phyloP scores from a whole-genome alignment of 257 asterid species.

The Henckelia pumila region DNA sequence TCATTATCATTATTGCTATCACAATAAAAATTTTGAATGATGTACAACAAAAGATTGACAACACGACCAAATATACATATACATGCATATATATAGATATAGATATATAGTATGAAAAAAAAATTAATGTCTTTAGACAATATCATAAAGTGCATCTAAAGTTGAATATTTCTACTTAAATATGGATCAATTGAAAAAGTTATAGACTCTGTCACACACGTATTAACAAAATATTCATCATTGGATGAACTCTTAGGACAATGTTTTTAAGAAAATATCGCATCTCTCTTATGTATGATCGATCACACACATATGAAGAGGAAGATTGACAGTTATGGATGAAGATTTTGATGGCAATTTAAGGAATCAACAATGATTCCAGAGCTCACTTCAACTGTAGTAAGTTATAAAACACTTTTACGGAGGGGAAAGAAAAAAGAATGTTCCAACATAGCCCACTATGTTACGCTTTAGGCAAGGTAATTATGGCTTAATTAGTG shows the following conservation, averaged over 20 bases:
- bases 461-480: slow-evolving; percentile 23
- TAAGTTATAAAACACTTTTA: slow-evolving; percentile 19
- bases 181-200: too few species aligned
- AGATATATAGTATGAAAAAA: too few species aligned
- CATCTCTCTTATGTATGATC: too few species aligned
- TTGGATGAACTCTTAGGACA: too few species aligned
- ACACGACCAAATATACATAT: not conserved
- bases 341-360: not conserved
- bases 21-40: not conserved
- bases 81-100: too few species aligned
- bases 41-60: not conserved
- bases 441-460: slow-evolving; percentile 36
- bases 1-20: not conserved
- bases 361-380: slow-evolving; percentile 30
- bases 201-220: too few species aligned
- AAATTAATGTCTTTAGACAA: too few species aligned
- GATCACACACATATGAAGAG: not conserved
- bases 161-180: too few species aligned
- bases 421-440: slow-evolving; percentile 24
- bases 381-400: not conserved
- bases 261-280: too few species aligned
- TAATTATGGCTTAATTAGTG: slow-evolving; percentile 38
- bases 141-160: too few species aligned
- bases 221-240: too few species aligned
- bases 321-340: slow-evolving; percentile 1